These are phyloP conservation scores for Phanerochaete sordida DNA, from an alignment of 768 basidiomycete species.

Conservation along the genomic window DNA sequence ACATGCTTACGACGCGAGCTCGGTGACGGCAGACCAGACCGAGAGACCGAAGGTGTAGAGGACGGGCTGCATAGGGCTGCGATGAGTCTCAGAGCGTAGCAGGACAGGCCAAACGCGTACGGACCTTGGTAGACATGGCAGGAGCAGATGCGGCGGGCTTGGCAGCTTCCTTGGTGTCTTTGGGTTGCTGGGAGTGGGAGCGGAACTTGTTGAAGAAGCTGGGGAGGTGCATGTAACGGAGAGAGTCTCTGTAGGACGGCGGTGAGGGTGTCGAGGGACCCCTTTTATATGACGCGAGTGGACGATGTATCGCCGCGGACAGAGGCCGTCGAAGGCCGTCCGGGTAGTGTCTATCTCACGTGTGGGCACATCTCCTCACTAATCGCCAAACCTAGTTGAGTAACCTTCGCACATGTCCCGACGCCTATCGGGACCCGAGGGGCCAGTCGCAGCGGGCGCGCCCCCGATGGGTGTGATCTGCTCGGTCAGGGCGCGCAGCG, in stretches of 20 bases:
- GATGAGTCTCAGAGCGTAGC: background rate
- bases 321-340: background rate
- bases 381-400: background rate
- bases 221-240: background rate
- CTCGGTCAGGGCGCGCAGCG: background rate
- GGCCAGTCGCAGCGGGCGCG: background rate
- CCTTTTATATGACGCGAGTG: background rate
- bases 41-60: slow-evolving; percentile 35
- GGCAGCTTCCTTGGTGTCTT: background rate
- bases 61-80: slow-evolving; percentile 15
- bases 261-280: background rate
- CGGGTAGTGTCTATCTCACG: background rate
- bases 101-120: background rate
- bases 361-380: background rate
- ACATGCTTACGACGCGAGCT: slow-evolving; percentile 38
- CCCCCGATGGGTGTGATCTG: background rate
- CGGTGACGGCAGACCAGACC: slow-evolving; percentile 39
- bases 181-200: background rate
- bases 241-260: background rate
- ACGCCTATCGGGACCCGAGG: background rate
- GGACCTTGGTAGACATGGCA: background rate
- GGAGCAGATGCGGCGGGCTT: background rate
- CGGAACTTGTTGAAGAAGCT: background rate
- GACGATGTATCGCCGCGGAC: background rate
- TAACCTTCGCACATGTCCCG: background rate